These are phyloP conservation scores for Lyophyllum decastes DNA, from an alignment of 768 basidiomycete species.

Conservation along the genomic window DNA sequence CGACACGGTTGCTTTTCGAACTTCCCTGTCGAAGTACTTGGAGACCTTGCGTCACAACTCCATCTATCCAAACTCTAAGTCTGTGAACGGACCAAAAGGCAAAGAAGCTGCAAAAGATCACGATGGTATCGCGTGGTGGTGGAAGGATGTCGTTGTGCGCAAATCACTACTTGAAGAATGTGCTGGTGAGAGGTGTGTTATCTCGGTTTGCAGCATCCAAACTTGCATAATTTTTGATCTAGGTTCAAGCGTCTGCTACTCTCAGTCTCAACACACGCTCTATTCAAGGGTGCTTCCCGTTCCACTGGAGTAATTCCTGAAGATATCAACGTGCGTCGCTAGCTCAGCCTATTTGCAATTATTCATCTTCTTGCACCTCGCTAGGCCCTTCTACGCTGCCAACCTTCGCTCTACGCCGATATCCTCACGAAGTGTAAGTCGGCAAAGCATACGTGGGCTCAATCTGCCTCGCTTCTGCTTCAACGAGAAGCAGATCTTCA, in stretches of 20 bases:
- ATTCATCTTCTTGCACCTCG: background rate
- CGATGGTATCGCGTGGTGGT: conserved; percentile 45
- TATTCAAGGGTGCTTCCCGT: conserved; percentile 33
- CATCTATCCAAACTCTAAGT: conserved; percentile 30
- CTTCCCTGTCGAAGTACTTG: conserved; percentile 50
- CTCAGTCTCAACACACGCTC: conserved; percentile 52
- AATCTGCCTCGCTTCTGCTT: conserved; percentile 33
- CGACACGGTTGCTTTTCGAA: conserved; percentile 51
- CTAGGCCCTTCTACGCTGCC: conserved; percentile 29
- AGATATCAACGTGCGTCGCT: conserved; percentile 17
- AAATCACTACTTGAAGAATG: conserved; percentile 60
- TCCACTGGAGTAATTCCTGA: conserved; percentile 8
- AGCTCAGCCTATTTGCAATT: background rate
- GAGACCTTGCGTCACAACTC: conserved; percentile 44
- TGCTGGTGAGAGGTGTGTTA: conserved; percentile 45
- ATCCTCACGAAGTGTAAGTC: conserved; percentile 31
- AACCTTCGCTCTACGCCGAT: conserved; percentile 35
- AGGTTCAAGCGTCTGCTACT: conserved; percentile 56
- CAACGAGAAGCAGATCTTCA: conserved; percentile 33
- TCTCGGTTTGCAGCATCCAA: background rate
- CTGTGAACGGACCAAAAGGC: conserved; percentile 8
- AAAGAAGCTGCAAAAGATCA: conserved; percentile 3
- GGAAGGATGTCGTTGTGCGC: conserved; percentile 57
- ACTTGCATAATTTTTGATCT: background rate
- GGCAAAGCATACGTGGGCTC: conserved; percentile 36